A percentile compares a stretch with the other conserved stretches of the same genome.
Evolutionary conservation across 306 rosid species (phyloP).

Genomic region (Castanea mollissima): DNA sequence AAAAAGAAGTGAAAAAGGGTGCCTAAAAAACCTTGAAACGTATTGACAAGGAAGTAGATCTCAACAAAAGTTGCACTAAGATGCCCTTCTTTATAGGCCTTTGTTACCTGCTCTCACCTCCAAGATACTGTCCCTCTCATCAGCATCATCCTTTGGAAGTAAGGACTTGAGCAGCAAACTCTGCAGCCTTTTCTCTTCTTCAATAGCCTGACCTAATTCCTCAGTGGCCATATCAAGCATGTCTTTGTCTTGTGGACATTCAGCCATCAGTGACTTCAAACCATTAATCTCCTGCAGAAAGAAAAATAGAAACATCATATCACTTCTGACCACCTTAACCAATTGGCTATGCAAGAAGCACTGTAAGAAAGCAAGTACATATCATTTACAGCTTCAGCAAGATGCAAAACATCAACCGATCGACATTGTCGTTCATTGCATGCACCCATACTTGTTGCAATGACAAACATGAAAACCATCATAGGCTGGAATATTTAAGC

Average conservation of each 20-base stretch:
- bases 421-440: neutral
- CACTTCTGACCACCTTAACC: neutral
- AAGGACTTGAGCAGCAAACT: conserved; percentile 60
- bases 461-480: neutral
- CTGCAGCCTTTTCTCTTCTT: conserved; percentile 62
- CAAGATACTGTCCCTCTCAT: conserved; percentile 90
- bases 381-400: neutral
- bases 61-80: neutral
- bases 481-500: neutral
- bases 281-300: conserved; percentile 63
- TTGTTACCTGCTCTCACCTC: conserved; percentile 93
- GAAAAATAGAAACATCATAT: conserved; percentile 13
- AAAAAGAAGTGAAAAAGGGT: neutral
- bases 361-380: neutral
- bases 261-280: conserved; percentile 61
- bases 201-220: conserved; percentile 58
- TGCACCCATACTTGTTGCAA: neutral
- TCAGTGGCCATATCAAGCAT: conserved; percentile 77
- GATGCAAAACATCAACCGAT: neutral
- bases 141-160: conserved; percentile 94
- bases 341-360: neutral
- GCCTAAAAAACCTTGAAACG: neutral
- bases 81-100: conserved; percentile 21
- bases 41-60: neutral
- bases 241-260: conserved; percentile 75